Percentiles rank a stretch among this genome's conserved stretches.
phyloP scores from a whole-genome alignment of 2,329 filamentous ascomycete genomes.

The Ambrosiella beaveri region DNA sequence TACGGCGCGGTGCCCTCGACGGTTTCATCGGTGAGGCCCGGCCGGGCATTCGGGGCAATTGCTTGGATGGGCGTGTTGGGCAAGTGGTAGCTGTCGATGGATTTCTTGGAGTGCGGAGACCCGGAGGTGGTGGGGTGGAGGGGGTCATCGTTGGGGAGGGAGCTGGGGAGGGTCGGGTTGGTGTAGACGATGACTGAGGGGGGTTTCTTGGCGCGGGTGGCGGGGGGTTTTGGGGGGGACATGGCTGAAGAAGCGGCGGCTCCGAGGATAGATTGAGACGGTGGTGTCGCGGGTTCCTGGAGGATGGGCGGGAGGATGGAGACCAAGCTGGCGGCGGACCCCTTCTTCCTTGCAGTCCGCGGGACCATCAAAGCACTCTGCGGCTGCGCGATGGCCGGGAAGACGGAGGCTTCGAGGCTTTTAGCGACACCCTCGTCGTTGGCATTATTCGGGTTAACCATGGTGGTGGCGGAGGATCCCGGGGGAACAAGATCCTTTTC shows the following conservation, averaged over 20 bases:
- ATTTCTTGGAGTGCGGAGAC: slow-evolving; percentile 22
- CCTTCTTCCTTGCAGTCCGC: slow-evolving; percentile 9
- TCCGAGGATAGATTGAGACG: slow-evolving; percentile 7
- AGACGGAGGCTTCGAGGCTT: background rate
- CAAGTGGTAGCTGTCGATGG: slow-evolving; percentile 27
- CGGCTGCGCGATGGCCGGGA: background rate
- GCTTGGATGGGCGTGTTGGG: slow-evolving; percentile 32
- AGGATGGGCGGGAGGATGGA: slow-evolving; percentile 15
- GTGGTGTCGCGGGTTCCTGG: slow-evolving; percentile 19
- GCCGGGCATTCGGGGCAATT: slow-evolving; percentile 43
- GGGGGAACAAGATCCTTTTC: slow-evolving; percentile 17
- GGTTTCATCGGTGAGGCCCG: slow-evolving; percentile 43
- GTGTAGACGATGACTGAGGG: slow-evolving; percentile 39
- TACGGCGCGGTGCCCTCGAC: slow-evolving; percentile 45
- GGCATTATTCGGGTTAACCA: background rate
- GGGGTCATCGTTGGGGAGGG: slow-evolving; percentile 17
- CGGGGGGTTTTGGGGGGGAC: too few relatives aligned
- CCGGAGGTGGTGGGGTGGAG: background rate
- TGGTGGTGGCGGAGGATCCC: background rate
- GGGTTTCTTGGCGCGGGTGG: slow-evolving; percentile 24
- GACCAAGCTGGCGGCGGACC: slow-evolving; percentile 10
- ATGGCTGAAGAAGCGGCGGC: background rate
- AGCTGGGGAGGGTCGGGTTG: slow-evolving; percentile 15
- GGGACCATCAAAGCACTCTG: background rate
- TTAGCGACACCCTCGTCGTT: background rate